Conservation (phyloP, 2,329 filamentous ascomycete genomes). For the Samsoniella hepiali region DNA sequence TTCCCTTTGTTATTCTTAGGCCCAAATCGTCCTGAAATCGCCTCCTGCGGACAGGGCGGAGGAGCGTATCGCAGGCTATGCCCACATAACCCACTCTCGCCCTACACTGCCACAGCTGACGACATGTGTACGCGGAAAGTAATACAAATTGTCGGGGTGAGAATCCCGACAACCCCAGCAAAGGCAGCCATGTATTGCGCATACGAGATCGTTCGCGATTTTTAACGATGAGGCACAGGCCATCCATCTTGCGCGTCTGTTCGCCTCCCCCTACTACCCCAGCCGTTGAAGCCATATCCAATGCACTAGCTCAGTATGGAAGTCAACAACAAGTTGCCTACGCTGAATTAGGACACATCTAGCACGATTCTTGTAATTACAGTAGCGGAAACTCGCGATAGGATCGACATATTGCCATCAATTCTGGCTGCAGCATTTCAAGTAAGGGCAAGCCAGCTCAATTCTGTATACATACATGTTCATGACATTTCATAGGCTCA, state of each 20-base stretch:
- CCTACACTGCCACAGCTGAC: slow-evolving; percentile 13
- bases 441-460: not conserved
- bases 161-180: not conserved
- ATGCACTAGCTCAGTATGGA: too few species aligned
- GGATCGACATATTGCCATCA: not conserved
- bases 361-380: too few species aligned
- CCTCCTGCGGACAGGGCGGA: not conserved
- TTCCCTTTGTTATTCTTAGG: too few species aligned
- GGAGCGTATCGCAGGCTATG: not conserved
- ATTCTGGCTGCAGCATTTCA: not conserved
- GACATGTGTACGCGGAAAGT: not conserved
- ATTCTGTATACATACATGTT: not conserved
- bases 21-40: not conserved
- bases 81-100: not conserved
- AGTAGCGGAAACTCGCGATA: not conserved
- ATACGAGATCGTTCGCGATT: not conserved
- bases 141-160: not conserved
- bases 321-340: too few species aligned
- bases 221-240: not conserved
- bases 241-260: not conserved
- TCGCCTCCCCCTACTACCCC: not conserved
- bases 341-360: too few species aligned
- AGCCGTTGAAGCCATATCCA: not conserved
- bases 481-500: slow-evolving; percentile 1
- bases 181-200: not conserved